These are phyloP conservation scores for Penicillium sp. DNA, from an alignment of 2,329 filamentous ascomycete species.

Conservation along the genomic window DNA sequence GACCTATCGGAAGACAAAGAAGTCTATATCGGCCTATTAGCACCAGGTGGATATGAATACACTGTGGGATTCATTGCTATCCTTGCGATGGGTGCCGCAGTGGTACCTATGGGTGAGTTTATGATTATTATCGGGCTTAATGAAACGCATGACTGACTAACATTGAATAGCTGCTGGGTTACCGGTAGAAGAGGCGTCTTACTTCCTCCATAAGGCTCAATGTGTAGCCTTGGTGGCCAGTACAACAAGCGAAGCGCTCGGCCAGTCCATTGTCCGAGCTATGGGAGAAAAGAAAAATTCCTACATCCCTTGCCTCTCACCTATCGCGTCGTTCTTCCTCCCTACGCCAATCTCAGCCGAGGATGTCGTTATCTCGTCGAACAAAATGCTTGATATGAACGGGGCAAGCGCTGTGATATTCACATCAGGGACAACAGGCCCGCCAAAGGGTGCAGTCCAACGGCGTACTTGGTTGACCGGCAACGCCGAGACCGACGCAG, in stretches of 20 bases:
- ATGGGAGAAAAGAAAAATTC: constrained; percentile 22
- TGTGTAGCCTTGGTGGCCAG: constrained; percentile 27
- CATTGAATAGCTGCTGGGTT: constrained; percentile 30
- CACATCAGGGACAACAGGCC: constrained; percentile 46
- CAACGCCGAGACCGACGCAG: constrained; percentile 37
- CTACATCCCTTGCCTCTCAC: constrained; percentile 28
- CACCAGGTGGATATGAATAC: constrained; percentile 46
- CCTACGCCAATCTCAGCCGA: constrained; percentile 22
- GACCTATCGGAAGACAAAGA: constrained; percentile 38
- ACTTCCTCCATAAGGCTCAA: constrained; percentile 36
- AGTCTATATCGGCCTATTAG: constrained; percentile 42
- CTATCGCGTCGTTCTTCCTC: constrained; percentile 34
- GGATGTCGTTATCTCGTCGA: constrained; percentile 37
- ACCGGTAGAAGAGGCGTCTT: constrained; percentile 42
- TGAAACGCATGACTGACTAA: background rate
- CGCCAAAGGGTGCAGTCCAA: constrained; percentile 48
- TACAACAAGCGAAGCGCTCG: constrained; percentile 17
- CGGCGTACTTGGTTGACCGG: constrained; percentile 43
- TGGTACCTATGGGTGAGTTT: constrained; percentile 42
- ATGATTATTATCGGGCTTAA: no score
- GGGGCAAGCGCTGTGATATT: constrained; percentile 45
- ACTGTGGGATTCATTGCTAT: constrained; percentile 44
- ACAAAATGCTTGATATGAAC: constrained; percentile 39
- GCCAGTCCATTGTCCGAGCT: constrained; percentile 28
- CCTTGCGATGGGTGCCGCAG: constrained; percentile 42